phyloP scores from a whole-genome alignment of 495 filamentous ascomycete genomes.

The Xylaria longipes region DNA sequence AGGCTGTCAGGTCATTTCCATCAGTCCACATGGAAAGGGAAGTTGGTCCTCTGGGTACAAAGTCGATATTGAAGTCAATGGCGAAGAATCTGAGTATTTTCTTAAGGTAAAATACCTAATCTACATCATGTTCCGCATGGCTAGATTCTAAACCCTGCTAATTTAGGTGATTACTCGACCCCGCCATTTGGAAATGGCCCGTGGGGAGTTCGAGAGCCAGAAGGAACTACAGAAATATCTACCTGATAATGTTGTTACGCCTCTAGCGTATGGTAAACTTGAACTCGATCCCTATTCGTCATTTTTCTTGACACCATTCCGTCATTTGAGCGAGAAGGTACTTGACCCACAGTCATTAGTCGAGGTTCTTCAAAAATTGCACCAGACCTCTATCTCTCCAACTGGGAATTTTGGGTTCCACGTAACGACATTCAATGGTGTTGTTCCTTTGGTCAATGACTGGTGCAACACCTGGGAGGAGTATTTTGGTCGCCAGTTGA shows the following conservation, averaged over 20 bases:
- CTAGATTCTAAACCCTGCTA: neutral
- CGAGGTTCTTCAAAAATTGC: slow-evolving; percentile 45
- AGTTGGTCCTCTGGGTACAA: slow-evolving; percentile 23
- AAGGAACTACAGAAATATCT: slow-evolving; percentile 27
- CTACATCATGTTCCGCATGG: neutral
- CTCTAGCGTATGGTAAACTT: slow-evolving; percentile 28
- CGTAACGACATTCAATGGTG: slow-evolving; percentile 51
- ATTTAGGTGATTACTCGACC: slow-evolving; percentile 25
- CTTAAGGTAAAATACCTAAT: slow-evolving; percentile 17
- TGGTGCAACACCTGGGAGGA: slow-evolving; percentile 56
- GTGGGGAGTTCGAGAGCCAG: slow-evolving; percentile 34
- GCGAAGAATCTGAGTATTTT: slow-evolving; percentile 20
- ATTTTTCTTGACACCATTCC: slow-evolving; percentile 30
- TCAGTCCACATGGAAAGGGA: neutral
- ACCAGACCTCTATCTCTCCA: slow-evolving; percentile 49
- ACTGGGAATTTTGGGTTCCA: slow-evolving; percentile 60
- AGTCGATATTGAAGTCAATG: slow-evolving; percentile 19
- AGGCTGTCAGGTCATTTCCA: neutral
- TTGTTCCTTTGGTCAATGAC: slow-evolving; percentile 45
- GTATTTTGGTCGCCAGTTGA: slow-evolving; percentile 42
- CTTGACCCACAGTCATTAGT: slow-evolving; percentile 47
- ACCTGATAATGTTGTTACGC: slow-evolving; percentile 28
- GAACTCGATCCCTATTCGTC: slow-evolving; percentile 19
- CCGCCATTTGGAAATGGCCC: slow-evolving; percentile 26
- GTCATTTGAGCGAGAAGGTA: slow-evolving; percentile 26